These are phyloP conservation scores for Chaetomium tenue DNA, from an alignment of 495 filamentous ascomycete species.

Conservation along the genomic window DNA sequence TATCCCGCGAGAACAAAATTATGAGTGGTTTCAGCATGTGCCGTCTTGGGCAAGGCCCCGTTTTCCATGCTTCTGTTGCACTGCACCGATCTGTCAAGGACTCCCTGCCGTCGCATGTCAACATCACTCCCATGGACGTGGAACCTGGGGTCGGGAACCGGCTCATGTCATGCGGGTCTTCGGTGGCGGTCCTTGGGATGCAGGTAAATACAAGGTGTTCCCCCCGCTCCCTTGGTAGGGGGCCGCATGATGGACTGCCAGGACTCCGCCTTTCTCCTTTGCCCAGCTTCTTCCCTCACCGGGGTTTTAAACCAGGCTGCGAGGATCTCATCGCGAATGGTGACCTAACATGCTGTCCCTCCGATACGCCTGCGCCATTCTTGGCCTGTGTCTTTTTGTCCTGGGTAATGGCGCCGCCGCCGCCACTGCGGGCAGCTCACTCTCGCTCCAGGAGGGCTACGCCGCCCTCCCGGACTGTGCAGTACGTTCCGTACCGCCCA, in stretches of 20 bases:
- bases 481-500: slow-evolving; percentile 12
- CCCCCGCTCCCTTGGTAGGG: background rate
- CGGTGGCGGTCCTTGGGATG: background rate
- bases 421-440: background rate
- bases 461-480: slow-evolving; percentile 16
- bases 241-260: background rate
- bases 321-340: slow-evolving; percentile 11
- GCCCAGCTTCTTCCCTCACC: background rate
- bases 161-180: background rate
- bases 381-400: slow-evolving; percentile 19
- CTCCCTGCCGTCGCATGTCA: background rate
- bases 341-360: slow-evolving; percentile 17
- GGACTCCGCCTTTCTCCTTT: slow-evolving; percentile 1
- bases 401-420: slow-evolving; percentile 12
- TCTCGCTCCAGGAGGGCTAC: slow-evolving; percentile 7
- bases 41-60: background rate
- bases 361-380: slow-evolving; percentile 18
- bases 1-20: slow-evolving; percentile 1
- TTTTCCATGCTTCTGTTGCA: background rate
- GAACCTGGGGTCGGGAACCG: slow-evolving; percentile 7
- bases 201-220: slow-evolving; percentile 8
- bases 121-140: background rate
- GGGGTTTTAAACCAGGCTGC: slow-evolving; percentile 9
- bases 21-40: background rate
- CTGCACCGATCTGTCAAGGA: slow-evolving; percentile 5